phyloP scores from a whole-genome alignment of 495 filamentous ascomycete genomes.

The Penicillium flavigenum region DNA sequence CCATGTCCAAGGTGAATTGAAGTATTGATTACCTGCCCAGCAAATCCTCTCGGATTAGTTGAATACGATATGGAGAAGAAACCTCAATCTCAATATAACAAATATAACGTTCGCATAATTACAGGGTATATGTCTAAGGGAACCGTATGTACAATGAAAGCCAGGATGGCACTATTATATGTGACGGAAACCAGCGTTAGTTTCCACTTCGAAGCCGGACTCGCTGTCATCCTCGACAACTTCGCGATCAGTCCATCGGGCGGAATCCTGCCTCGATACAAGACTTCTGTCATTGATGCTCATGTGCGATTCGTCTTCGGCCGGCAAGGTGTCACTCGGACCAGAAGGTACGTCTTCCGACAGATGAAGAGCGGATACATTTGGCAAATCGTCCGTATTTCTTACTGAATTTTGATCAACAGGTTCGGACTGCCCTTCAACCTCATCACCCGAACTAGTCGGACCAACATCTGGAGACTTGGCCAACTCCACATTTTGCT shows the following conservation, averaged over 20 bases:
- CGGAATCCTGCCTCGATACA: slow-evolving; percentile 36
- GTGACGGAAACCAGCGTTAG: slow-evolving; percentile 24
- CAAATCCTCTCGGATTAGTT: not conserved
- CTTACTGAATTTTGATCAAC: slow-evolving; percentile 3
- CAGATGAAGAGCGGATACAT: slow-evolving; percentile 1
- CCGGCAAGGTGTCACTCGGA: slow-evolving; percentile 9
- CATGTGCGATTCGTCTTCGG: slow-evolving; percentile 15
- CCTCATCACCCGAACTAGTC: slow-evolving; percentile 49
- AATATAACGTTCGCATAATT: not conserved
- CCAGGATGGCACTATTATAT: not conserved
- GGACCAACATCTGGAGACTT: slow-evolving; percentile 39
- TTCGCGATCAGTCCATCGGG: slow-evolving; percentile 41
- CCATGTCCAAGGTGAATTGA: slow-evolving; percentile 35
- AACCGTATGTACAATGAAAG: slow-evolving; percentile 21
- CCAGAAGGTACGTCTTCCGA: slow-evolving; percentile 2
- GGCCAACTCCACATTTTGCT: slow-evolving; percentile 50
- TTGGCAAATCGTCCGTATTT: slow-evolving; percentile 3
- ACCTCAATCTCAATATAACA: not conserved
- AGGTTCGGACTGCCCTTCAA: slow-evolving; percentile 30
- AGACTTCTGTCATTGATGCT: slow-evolving; percentile 17
- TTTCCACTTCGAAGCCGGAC: slow-evolving; percentile 26
- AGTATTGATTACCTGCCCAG: slow-evolving; percentile 24
- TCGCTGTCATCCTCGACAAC: slow-evolving; percentile 36
- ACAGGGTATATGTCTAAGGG: slow-evolving; percentile 16
- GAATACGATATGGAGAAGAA: not conserved